phyloP scores from a whole-genome alignment of 2,329 filamentous ascomycete genomes.

The Scedosporium boydii region DNA sequence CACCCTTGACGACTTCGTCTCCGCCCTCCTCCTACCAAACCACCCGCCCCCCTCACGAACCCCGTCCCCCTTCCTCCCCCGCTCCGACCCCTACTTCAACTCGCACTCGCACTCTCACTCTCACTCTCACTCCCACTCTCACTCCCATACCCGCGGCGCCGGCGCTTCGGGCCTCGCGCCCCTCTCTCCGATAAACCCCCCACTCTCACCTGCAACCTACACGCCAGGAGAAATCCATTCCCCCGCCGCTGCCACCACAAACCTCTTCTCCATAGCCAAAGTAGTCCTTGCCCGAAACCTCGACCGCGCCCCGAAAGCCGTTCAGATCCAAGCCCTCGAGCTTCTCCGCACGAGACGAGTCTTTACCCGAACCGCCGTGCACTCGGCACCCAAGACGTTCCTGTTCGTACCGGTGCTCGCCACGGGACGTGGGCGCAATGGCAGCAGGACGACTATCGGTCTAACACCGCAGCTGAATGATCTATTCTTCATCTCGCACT shows the following conservation, averaged over 20 bases:
- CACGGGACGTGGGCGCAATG: slow-evolving; percentile 30
- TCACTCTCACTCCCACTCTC: slow-evolving; percentile 16
- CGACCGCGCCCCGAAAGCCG: slow-evolving; percentile 58
- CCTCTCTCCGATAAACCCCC: slow-evolving; percentile 19
- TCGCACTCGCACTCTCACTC: slow-evolving; percentile 11
- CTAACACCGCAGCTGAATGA: slow-evolving; percentile 61
- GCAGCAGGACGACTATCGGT: slow-evolving; percentile 22
- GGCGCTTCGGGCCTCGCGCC: slow-evolving; percentile 14
- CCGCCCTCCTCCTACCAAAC: slow-evolving; percentile 49
- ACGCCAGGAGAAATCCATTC: neutral
- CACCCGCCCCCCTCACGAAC: slow-evolving; percentile 17
- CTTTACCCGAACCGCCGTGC: slow-evolving; percentile 63
- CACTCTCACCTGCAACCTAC: slow-evolving; percentile 11
- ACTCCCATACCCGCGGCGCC: slow-evolving; percentile 21
- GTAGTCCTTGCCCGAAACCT: slow-evolving; percentile 76
- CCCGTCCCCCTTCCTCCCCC: slow-evolving; percentile 15
- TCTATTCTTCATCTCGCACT: slow-evolving; percentile 80
- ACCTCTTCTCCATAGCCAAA: slow-evolving; percentile 55
- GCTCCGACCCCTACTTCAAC: slow-evolving; percentile 5
- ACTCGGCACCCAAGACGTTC: slow-evolving; percentile 68
- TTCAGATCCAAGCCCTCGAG: slow-evolving; percentile 75
- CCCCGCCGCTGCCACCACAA: neutral
- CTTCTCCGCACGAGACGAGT: slow-evolving; percentile 72
- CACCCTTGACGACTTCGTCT: slow-evolving; percentile 72
- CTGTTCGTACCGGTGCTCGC: slow-evolving; percentile 67